phyloP scores from a whole-genome alignment of 306 rosid species.

The Pterocarpus macrocarpus region DNA sequence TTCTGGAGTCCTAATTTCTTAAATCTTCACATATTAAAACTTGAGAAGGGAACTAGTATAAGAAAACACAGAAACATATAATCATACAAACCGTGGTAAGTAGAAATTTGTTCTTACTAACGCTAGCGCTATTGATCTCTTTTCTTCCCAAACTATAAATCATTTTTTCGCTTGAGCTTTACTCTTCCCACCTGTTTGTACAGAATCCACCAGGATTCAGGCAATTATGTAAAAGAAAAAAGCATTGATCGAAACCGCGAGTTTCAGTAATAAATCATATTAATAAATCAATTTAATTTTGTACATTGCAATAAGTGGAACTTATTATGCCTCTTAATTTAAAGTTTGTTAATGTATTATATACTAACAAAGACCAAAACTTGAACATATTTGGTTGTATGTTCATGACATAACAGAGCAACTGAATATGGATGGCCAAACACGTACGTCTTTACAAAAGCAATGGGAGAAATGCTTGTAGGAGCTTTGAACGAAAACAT shows the following conservation, averaged over 20 bases:
- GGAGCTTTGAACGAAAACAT: slow-evolving; percentile 52
- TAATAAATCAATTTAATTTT: too few relatives aligned
- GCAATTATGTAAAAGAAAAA: too few relatives aligned
- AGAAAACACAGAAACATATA: background rate
- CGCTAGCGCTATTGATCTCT: too few relatives aligned
- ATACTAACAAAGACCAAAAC: background rate
- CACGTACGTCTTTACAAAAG: slow-evolving; percentile 77
- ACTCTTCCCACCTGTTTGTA: too few relatives aligned
- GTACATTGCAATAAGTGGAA: too few relatives aligned
- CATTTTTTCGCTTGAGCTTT: too few relatives aligned
- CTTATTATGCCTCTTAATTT: too few relatives aligned
- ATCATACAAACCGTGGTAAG: background rate
- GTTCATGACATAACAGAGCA: slow-evolving; percentile 51
- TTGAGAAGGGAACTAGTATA: background rate
- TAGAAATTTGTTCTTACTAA: too few relatives aligned
- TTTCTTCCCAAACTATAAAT: too few relatives aligned
- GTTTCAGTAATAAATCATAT: too few relatives aligned
- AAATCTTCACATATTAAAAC: background rate
- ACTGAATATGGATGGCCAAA: slow-evolving; percentile 82
- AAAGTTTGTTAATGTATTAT: background rate
- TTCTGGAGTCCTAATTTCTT: background rate
- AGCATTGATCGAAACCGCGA: too few relatives aligned
- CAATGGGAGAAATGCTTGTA: slow-evolving; percentile 89
- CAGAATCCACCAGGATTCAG: too few relatives aligned
- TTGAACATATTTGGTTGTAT: background rate